Evolutionary conservation across 306 rosid genomes (phyloP), one percentile per base, ranked within the genome.

Genomic region (Prunus campanulata): DNA sequence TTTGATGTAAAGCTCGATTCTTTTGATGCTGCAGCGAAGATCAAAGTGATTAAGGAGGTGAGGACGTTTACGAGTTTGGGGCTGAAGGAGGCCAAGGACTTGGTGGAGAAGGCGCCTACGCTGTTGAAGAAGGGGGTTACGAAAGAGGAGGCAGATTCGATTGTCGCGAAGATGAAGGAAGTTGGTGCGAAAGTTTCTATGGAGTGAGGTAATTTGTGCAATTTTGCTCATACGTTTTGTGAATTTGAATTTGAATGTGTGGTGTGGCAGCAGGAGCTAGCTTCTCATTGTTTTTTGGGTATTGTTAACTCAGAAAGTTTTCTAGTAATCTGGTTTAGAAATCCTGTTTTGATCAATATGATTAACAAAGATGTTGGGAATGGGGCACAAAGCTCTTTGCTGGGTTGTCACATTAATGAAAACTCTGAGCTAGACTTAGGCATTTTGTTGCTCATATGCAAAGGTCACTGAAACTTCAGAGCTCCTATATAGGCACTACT

Each of bases 51-150:
- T 10, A 90, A 92, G 84, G 99, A 95, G 83, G 99, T 92, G 81
- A 87, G 96, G 78, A 78, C 91, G 48, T 92, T 95, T 79, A 92
- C 97, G 54, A 90, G 83, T 77, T 84, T 95, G 87, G 99, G 99
- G 24, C 82, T 95, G 97, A 95, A 95, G 88, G 99, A 95, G 77
- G 98, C 98, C 2, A 92, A 94, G 84, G 98, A 94, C 18, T 85
- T 94, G 89, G 98, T 94, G 81, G 97, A 92, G 91, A 91, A 92
- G 77, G 90, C 86, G 49, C 98, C 97, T 0, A 79, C 95, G 0
- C 83, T 94, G 78, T 80, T 94, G 93, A 94, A 94, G 93, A 92
- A 90, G 76, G 97, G 98, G 27, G 91, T 90, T 32, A 87, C 93
- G 0, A 95, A 92, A 74, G 99, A 95, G 77, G 99, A 92, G 76